Evolutionary conservation across 2,329 filamentous ascomycete genomes (phyloP), one percentile per base, ranked within the genome.

Genomic region (Allantophomopsis lycopodina): DNA sequence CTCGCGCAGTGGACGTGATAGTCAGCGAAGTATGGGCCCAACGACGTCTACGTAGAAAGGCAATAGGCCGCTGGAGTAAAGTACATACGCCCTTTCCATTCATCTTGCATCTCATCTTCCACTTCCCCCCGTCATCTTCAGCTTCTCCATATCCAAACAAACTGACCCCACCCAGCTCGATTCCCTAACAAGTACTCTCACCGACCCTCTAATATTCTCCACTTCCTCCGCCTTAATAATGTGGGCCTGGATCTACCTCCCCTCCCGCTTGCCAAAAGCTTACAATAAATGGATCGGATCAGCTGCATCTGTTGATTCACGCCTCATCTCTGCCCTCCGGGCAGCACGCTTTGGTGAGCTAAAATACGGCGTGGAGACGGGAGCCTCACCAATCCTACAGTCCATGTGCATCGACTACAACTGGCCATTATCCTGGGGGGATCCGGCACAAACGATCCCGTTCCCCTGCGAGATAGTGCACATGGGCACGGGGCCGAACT

Each of bases 181-280:
- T 34, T 4, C 15, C 17, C 43, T 40, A 37, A 45, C 36, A 8
- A 44, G 13, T 58, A 62, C 40, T 46, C 55, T 74, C 31, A 63
- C 74, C n/a, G 81, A 89, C 52, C 73, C 83, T 4, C 60, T 71
- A 5, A 61, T 88, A 14, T 93, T 94, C 56, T 75, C 80, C 35
- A 57, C 69, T 28, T 87, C 83, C 15, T 77, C 73, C 32, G 80
- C 78, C 16, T 62, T 84, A 31, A 79, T 93, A 48, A 94, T 93
- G 86, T 89, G 83, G 80, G 73, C 83, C 14, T 94, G 83, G 83
- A 79, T 93, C 55, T 94, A 89, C 61, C 57, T 66, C 8, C 83
- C 85, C 0, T 66, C 73, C 30, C 69, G 73, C 15, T 68, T 94
- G 2, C 86, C 86, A 2, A 68, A 63, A 20, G 69, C 78, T 32